Percentiles rank a stretch among this genome's conserved stretches.
These are phyloP conservation scores for Pseudopithomyces chartarum DNA, from an alignment of 2,329 filamentous ascomycete genomes.

Conservation along the genomic window DNA sequence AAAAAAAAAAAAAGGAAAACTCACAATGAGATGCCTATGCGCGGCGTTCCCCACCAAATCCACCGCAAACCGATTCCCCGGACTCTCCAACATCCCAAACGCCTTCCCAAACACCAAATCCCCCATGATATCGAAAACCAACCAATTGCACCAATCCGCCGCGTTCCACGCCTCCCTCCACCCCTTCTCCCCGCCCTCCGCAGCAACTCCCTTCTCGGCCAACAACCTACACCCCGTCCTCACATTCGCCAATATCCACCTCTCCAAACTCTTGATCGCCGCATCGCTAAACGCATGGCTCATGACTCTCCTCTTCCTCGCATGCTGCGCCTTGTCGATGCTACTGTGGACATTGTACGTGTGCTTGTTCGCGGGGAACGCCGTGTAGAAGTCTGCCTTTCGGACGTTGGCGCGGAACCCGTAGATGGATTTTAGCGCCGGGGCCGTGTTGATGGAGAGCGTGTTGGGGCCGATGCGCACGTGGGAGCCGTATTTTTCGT, in stretches of 20 bases:
- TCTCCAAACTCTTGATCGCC: constrained; percentile 53
- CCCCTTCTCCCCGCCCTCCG: constrained; percentile 29
- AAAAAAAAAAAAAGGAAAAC: no score
- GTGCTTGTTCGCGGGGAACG: constrained; percentile 51
- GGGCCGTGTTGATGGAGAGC: constrained; percentile 75
- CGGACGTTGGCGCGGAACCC: constrained; percentile 53
- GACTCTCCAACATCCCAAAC: constrained; percentile 50
- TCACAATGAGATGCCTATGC: constrained; percentile 51
- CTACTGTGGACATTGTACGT: constrained; percentile 51
- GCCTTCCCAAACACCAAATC: constrained; percentile 53
- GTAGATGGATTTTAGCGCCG: constrained; percentile 56
- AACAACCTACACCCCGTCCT: constrained; percentile 46
- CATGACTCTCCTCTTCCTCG: constrained; percentile 53
- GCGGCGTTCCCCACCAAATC: constrained; percentile 51
- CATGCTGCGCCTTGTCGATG: constrained; percentile 53
- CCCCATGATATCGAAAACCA: constrained; percentile 59
- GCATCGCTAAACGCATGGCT: constrained; percentile 53
- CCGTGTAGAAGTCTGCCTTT: constrained; percentile 56
- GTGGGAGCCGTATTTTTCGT: constrained; percentile 70
- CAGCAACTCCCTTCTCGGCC: constrained; percentile 21
- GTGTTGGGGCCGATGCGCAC: constrained; percentile 82
- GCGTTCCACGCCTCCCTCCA: constrained; percentile 53
- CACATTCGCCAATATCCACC: constrained; percentile 51
- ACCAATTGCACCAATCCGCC: constrained; percentile 50
- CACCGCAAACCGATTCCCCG: constrained; percentile 48